Conservation (phyloP, 352 stramenopile species). For the Globisporangium canariense region DNA sequence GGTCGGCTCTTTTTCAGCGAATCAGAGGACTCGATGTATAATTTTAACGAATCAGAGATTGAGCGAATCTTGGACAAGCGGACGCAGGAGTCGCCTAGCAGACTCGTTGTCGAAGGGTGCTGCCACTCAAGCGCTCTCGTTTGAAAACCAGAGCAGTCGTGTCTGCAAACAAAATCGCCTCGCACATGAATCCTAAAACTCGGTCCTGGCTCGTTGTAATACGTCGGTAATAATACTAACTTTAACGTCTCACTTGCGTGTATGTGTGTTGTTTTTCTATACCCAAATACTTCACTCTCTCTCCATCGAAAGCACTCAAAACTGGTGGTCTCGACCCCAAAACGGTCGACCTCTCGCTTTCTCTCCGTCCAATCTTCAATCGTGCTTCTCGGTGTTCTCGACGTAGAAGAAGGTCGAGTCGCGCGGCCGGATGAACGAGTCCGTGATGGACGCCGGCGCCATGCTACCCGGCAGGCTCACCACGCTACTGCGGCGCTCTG, state of each 20-base stretch:
- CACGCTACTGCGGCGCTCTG: slow-evolving; percentile 44
- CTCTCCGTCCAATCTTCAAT: background rate
- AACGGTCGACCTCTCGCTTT: background rate
- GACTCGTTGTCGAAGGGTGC: too few relatives aligned
- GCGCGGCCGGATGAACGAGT: slow-evolving; percentile 35
- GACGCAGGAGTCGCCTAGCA: background rate
- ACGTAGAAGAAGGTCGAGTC: slow-evolving; percentile 85
- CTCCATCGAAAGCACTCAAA: background rate
- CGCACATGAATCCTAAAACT: too few relatives aligned
- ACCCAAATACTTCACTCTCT: background rate
- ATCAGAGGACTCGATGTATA: background rate
- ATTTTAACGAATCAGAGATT: background rate
- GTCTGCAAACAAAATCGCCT: too few relatives aligned
- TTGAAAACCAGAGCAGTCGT: too few relatives aligned
- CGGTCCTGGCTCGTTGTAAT: too few relatives aligned
- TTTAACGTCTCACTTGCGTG: background rate
- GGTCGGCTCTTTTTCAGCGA: background rate
- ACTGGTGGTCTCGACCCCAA: background rate
- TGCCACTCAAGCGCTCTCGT: too few relatives aligned
- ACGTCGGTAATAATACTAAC: background rate
- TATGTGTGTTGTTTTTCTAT: background rate
- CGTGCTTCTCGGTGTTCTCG: slow-evolving; percentile 3
- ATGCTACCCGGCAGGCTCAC: slow-evolving; percentile 26
- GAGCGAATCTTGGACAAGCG: background rate
- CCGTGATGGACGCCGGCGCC: slow-evolving; percentile 23